These are phyloP conservation scores for Saitozyma podzolica DNA, from an alignment of 768 basidiomycete genomes.

Conservation along the genomic window DNA sequence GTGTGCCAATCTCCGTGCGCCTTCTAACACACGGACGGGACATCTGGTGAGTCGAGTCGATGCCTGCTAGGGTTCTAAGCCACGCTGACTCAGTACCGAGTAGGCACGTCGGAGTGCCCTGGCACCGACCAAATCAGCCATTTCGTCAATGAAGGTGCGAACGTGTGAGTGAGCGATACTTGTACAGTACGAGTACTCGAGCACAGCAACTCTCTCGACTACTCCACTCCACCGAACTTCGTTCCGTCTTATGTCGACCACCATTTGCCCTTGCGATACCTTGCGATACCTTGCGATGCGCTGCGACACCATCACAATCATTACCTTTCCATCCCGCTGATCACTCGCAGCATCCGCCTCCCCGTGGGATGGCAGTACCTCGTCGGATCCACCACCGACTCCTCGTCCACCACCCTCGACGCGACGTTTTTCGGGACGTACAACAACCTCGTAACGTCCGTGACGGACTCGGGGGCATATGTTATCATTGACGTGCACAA, in stretches of 20 bases:
- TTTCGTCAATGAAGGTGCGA: slow-evolving; percentile 58
- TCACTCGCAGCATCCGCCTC: slow-evolving; percentile 58
- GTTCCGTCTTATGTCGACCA: slow-evolving; percentile 33
- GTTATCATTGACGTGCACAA: slow-evolving; percentile 64
- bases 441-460: slow-evolving; percentile 59
- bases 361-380: slow-evolving; percentile 65
- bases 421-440: slow-evolving; percentile 57
- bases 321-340: neutral
- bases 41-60: slow-evolving; percentile 11
- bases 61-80: neutral
- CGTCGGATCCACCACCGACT: slow-evolving; percentile 51
- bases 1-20: too few relatives aligned
- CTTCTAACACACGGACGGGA: too few relatives aligned
- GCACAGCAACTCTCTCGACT: too few relatives aligned
- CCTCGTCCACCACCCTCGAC: slow-evolving; percentile 52
- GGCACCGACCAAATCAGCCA: slow-evolving; percentile 63
- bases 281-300: too few relatives aligned
- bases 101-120: slow-evolving; percentile 25
- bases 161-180: slow-evolving; percentile 41
- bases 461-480: slow-evolving; percentile 58
- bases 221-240: slow-evolving; percentile 22
- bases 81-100: neutral
- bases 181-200: too few relatives aligned
- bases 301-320: too few relatives aligned
- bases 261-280: too few relatives aligned